Evolutionary conservation across 805 yeast species (phyloP), one percentile per base, ranked within the genome.

Genomic region (Kodamaea fukazawae): DNA sequence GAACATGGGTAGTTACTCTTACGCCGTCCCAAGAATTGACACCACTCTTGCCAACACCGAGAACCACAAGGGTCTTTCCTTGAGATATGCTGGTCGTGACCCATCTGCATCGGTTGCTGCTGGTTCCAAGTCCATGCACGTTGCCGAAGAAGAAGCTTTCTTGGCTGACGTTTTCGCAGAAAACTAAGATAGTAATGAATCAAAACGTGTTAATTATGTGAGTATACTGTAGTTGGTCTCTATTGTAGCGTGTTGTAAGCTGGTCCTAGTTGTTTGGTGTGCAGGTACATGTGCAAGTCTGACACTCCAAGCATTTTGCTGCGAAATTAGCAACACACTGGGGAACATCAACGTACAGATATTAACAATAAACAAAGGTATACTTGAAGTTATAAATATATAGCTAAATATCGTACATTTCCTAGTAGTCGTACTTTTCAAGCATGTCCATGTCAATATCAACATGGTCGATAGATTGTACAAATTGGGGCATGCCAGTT

Each of bases 21-120:
- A 60, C 58, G 91, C 75, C 41, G 71, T 76, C 45, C 99, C 97
- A 63, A 86, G 99, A 72, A 66, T 93, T 40, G 70, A 72, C 45
- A 86, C 95, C 33, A 75, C 83, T 30, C 65, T 91, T 66, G 75
- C 74, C 51, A 89, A 88, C 70, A 83, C 96, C 45, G 78, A 80
- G 37, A 71, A 71, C 45, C 83, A 84, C 70, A 69, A 76, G 55
- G 81, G 71, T 52, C 56, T 67, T 51, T 57, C 58, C 13, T 60
- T 85, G 45, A 82, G 97, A 69, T 93, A 86, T 62, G 95, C 95
- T 50, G 99, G 99, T 61, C 88, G 99, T 78, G 88, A 87, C 62
- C 99, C 99, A 64, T 82, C 91, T 63, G 98, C 98, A 34, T 83
- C 96, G 47, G 96, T 93, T 59, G 99, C 99, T 58, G 96, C 98